A percentile compares a stretch with the other conserved stretches of the same genome.
Evolutionary conservation across 176 grass and related monocot species (phyloP).

Genomic region (Aegilops bicornis): DNA sequence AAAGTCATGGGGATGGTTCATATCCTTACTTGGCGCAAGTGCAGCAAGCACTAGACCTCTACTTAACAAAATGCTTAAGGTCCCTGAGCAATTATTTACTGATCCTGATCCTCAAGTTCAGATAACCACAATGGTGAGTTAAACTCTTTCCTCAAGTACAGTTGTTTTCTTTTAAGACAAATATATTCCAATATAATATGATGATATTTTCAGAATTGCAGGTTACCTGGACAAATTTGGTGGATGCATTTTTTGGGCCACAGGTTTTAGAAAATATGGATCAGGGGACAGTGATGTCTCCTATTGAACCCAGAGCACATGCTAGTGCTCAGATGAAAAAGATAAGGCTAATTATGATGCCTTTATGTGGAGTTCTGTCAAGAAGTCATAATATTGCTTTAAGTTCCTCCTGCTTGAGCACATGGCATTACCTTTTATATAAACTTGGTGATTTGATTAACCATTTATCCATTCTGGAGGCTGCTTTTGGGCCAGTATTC

Average conservation of each 20-base stretch:
- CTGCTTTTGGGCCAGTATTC: slow-evolving; percentile 63
- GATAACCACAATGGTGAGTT: slow-evolving; percentile 63
- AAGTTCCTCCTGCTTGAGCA: slow-evolving; percentile 61
- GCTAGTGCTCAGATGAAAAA: slow-evolving; percentile 51
- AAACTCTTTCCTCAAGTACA: slow-evolving; percentile 12
- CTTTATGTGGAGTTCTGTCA: slow-evolving; percentile 61
- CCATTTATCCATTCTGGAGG: slow-evolving; percentile 48
- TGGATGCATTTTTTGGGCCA: slow-evolving; percentile 65
- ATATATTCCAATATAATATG: slow-evolving; percentile 20
- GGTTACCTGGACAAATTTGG: slow-evolving; percentile 85
- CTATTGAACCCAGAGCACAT: slow-evolving; percentile 19
- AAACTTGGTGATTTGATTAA: slow-evolving; percentile 67
- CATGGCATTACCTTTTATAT: slow-evolving; percentile 80
- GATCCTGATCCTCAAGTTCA: slow-evolving; percentile 72
- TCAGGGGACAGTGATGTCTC: slow-evolving; percentile 13
- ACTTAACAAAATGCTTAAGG: slow-evolving; percentile 83
- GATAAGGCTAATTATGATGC: slow-evolving; percentile 72
- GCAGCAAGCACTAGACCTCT: slow-evolving; percentile 51
- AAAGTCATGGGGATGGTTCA: slow-evolving; percentile 85
- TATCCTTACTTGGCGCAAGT: slow-evolving; percentile 62
- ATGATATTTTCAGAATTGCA: slow-evolving; percentile 38
- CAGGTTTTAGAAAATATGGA: slow-evolving; percentile 23
- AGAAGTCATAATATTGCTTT: slow-evolving; percentile 62
- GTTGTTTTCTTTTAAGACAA: slow-evolving; percentile 4
- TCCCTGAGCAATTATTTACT: slow-evolving; percentile 65